These are phyloP conservation scores for Lupinus albus DNA, from an alignment of 306 rosid genomes.

Conservation along the genomic window DNA sequence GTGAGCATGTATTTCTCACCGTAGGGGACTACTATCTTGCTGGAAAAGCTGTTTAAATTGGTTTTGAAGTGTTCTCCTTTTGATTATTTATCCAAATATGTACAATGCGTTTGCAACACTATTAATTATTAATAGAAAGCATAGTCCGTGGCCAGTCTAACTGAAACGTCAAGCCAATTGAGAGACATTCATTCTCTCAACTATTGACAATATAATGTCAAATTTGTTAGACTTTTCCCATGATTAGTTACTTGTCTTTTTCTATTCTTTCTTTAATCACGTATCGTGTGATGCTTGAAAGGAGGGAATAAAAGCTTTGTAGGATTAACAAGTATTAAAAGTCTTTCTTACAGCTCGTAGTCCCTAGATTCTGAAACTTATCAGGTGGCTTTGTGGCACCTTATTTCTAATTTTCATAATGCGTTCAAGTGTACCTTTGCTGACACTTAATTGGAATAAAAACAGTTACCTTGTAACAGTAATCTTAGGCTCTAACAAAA, in stretches of 20 bases:
- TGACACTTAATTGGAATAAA: no score
- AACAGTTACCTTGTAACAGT: no score
- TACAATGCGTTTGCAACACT: not conserved
- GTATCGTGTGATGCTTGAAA: no score
- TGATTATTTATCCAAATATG: not conserved
- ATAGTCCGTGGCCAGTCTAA: not conserved
- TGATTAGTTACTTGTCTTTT: not conserved
- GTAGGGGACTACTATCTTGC: constrained; percentile 60
- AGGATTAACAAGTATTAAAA: no score
- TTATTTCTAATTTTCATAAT: no score
- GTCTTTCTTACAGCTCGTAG: no score
- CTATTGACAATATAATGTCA: not conserved
- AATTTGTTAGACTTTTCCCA: not conserved
- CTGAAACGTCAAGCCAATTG: not conserved
- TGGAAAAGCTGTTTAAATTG: constrained; percentile 22
- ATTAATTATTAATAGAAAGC: constrained; percentile 6
- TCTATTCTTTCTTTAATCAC: no score
- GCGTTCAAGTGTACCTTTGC: no score
- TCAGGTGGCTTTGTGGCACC: no score
- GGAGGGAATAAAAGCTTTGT: no score
- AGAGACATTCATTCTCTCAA: not conserved
- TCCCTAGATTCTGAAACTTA: no score
- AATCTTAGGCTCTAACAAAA: no score
- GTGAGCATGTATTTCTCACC: constrained; percentile 64
- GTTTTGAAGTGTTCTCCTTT: constrained; percentile 4